Evolutionary conservation across 805 yeast genomes (phyloP).

Genomic region (Nakazawaea ernobii): DNA sequence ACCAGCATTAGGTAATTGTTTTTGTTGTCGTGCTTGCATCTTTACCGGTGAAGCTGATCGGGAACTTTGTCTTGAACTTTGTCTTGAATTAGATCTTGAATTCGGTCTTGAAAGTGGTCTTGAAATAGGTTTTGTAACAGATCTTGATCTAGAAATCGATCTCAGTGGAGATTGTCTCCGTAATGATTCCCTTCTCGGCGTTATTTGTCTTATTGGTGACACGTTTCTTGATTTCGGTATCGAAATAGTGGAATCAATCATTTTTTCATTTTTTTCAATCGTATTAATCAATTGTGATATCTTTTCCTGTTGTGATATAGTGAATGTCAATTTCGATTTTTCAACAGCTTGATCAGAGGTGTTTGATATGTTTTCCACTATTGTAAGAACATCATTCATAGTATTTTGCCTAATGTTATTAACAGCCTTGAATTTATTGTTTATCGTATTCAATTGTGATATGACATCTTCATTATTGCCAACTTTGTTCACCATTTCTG

Average conservation of each 20-base stretch:
- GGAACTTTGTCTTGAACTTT: too few species aligned
- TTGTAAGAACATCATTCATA: background rate
- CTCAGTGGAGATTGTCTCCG: background rate
- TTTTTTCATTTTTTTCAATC: slow-evolving; percentile 1
- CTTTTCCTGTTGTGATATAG: background rate
- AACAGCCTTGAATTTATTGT: background rate
- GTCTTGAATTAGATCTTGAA: background rate
- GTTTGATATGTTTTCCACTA: background rate
- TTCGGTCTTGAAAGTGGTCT: slow-evolving; percentile 1
- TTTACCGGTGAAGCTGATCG: too few species aligned
- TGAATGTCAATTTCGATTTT: background rate
- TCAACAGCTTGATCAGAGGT: background rate
- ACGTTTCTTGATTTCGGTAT: slow-evolving; percentile 2
- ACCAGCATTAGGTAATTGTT: too few species aligned
- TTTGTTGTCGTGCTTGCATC: too few species aligned
- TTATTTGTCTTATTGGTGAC: slow-evolving; percentile 3
- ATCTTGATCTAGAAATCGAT: background rate
- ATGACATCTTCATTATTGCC: background rate
- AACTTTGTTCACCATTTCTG: background rate
- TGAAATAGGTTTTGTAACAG: slow-evolving; percentile 2
- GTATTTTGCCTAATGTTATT: background rate
- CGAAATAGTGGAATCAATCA: background rate
- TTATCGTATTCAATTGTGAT: background rate
- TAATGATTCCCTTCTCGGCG: background rate
- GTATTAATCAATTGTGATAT: slow-evolving; percentile 2